These are phyloP conservation scores for Yarrowia bubula DNA, from an alignment of 805 yeast species.

Conservation along the genomic window DNA sequence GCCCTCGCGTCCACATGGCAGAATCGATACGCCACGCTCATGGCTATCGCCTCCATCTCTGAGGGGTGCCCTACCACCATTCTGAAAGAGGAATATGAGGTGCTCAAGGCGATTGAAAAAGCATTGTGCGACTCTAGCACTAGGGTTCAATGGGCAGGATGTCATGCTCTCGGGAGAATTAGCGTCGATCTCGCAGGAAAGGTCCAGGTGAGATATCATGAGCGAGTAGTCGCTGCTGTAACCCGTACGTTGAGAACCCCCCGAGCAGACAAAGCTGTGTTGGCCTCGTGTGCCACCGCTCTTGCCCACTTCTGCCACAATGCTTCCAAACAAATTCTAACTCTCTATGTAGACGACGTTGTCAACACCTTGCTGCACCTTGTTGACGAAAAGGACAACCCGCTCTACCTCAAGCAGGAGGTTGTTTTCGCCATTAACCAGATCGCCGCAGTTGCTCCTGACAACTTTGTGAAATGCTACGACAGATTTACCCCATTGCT, in stretches of 20 bases:
- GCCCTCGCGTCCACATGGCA: constrained; percentile 57
- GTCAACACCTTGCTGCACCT: constrained; percentile 70
- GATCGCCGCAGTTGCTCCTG: constrained; percentile 94
- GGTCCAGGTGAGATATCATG: constrained; percentile 79
- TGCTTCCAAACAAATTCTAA: constrained; percentile 80
- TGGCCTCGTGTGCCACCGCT: constrained; percentile 98
- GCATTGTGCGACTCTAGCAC: constrained; percentile 82
- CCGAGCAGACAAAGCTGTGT: constrained; percentile 73
- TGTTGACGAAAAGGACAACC: constrained; percentile 75
- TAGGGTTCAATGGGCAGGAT: constrained; percentile 94
- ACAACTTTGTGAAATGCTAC: constrained; percentile 83
- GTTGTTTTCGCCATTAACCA: constrained; percentile 94
- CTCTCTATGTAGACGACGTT: constrained; percentile 84
- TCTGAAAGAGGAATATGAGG: constrained; percentile 73
- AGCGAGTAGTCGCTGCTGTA: constrained; percentile 79
- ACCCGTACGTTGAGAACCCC: constrained; percentile 47
- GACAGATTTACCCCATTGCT: constrained; percentile 91
- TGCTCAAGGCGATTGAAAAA: constrained; percentile 82
- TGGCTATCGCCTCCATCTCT: constrained; percentile 95
- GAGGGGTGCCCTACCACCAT: constrained; percentile 94
- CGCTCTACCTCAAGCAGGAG: constrained; percentile 85
- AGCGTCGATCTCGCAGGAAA: constrained; percentile 93
- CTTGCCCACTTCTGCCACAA: constrained; percentile 92
- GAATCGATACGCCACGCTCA: constrained; percentile 91
- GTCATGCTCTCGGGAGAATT: constrained; percentile 95